A percentile compares a stretch with the other conserved stretches of the same genome.
These are phyloP conservation scores for Myxozyma kluyveri DNA, from an alignment of 805 yeast genomes.

Conservation along the genomic window DNA sequence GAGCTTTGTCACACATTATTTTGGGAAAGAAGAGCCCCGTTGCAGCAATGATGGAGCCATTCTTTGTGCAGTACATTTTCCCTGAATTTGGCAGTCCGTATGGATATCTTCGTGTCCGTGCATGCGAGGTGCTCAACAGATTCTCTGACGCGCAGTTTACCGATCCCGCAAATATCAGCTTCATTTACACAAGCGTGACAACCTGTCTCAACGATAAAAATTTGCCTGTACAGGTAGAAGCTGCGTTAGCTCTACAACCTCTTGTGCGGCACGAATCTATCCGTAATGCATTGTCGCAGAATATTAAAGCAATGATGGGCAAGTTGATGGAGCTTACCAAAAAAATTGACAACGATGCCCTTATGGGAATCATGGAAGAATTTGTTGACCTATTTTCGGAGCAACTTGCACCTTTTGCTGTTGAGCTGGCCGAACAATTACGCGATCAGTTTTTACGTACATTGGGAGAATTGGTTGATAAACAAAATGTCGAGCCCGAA, in stretches of 20 bases:
- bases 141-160: conserved; percentile 61
- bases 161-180: conserved; percentile 59
- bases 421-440: conserved; percentile 54
- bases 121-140: conserved; percentile 50
- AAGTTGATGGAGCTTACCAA: conserved; percentile 69
- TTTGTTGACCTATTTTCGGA: conserved; percentile 85
- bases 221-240: conserved; percentile 77
- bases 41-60: conserved; percentile 61
- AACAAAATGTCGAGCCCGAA: conserved; percentile 43
- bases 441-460: conserved; percentile 64
- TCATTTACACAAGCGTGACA: conserved; percentile 42
- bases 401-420: conserved; percentile 87
- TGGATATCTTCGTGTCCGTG: conserved; percentile 65
- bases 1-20: conserved; percentile 60
- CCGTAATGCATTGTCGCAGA: conserved; percentile 61
- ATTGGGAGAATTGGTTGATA: conserved; percentile 65
- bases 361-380: conserved; percentile 91
- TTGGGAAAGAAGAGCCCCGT: conserved; percentile 56
- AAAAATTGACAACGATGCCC: conserved; percentile 79
- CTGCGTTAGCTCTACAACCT: conserved; percentile 81
- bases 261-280: conserved; percentile 64
- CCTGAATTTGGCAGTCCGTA: conserved; percentile 65
- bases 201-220: conserved; percentile 48
- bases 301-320: conserved; percentile 80
- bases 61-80: conserved; percentile 60